Percentiles rank a stretch among this genome's conserved stretches.
Conservation (phyloP, 805 yeast species). For the Starmerella stigmatis region DNA sequence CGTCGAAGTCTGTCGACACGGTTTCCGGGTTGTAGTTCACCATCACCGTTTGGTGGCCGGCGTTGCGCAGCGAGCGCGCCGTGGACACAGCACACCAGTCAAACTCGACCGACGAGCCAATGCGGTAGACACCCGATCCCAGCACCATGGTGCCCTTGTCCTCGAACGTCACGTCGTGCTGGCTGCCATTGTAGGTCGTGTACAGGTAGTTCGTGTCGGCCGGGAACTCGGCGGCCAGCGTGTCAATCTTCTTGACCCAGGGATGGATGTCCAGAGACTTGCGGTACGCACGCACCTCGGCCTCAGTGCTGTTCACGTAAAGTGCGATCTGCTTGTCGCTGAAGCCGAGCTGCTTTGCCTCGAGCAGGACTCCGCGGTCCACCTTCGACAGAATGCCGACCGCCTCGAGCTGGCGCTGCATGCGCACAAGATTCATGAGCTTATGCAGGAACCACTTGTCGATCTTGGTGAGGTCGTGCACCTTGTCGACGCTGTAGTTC, state of each 20-base stretch:
- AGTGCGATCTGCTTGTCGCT: constrained; percentile 86
- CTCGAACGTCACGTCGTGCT: constrained; percentile 71
- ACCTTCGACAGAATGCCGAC: constrained; percentile 43
- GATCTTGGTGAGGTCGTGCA: constrained; percentile 83
- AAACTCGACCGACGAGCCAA: constrained; percentile 96
- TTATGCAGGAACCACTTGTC: constrained; percentile 94
- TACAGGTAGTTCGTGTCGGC: constrained; percentile 92
- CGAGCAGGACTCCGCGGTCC: constrained; percentile 41
- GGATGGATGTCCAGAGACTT: constrained; percentile 73
- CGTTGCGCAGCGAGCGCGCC: constrained; percentile 81
- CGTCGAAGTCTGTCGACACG: constrained; percentile 95
- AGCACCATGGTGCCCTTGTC: constrained; percentile 89
- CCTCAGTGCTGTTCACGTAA: constrained; percentile 62
- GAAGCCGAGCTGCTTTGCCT: constrained; percentile 90
- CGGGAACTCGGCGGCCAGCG: constrained; percentile 97
- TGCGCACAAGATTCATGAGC: constrained; percentile 82
- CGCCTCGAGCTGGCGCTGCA: constrained; percentile 42
- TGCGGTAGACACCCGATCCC: constrained; percentile 98
- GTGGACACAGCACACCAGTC: constrained; percentile 99
- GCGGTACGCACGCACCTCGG: constrained; percentile 73
- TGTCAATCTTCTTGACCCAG: constrained; percentile 92
- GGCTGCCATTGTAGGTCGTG: constrained; percentile 88
- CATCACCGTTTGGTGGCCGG: constrained; percentile 87
- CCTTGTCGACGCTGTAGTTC: constrained; percentile 80
- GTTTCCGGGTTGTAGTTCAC: constrained; percentile 97